phyloP scores from a whole-genome alignment of 1,139 yeast genomes.

The Suhomyces panamericanus region DNA sequence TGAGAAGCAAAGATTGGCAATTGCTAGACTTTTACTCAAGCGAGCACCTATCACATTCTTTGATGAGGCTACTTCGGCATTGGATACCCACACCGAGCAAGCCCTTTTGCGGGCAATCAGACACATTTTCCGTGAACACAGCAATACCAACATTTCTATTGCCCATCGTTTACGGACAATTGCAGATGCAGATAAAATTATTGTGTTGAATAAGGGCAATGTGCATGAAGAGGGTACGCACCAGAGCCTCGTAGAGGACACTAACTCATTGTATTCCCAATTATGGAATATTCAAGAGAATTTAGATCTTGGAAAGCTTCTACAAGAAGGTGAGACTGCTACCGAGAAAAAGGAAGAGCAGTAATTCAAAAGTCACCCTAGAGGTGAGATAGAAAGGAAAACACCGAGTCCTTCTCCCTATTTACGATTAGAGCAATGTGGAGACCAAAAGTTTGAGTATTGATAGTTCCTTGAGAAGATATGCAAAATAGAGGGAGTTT shows the following conservation, averaged over 20 bases:
- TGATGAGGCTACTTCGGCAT: slow-evolving; percentile 96
- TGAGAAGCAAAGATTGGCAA: slow-evolving; percentile 93
- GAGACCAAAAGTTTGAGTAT: too few relatives aligned
- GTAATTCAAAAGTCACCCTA: too few relatives aligned
- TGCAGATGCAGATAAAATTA: slow-evolving; percentile 91
- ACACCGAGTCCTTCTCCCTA: too few relatives aligned
- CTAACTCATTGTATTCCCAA: slow-evolving; percentile 64
- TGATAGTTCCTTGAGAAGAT: too few relatives aligned
- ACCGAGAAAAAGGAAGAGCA: neutral
- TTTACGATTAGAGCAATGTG: too few relatives aligned
- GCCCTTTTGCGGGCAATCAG: slow-evolving; percentile 72
- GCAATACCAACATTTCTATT: slow-evolving; percentile 79
- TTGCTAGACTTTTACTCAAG: slow-evolving; percentile 82
- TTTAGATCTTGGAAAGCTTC: slow-evolving; percentile 49
- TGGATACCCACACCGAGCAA: slow-evolving; percentile 96
- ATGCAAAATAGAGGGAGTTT: too few relatives aligned
- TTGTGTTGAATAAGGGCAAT: slow-evolving; percentile 74
- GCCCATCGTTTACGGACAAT: slow-evolving; percentile 94
- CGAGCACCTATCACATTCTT: slow-evolving; percentile 88
- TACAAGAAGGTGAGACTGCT: slow-evolving; percentile 8
- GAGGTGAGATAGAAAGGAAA: neutral
- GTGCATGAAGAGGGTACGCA: slow-evolving; percentile 92
- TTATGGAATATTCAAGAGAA: slow-evolving; percentile 94
- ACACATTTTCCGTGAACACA: slow-evolving; percentile 53
- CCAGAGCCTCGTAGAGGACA: slow-evolving; percentile 51